phyloP scores from a whole-genome alignment of 768 basidiomycete species.

The Tubosaeta sp. region DNA sequence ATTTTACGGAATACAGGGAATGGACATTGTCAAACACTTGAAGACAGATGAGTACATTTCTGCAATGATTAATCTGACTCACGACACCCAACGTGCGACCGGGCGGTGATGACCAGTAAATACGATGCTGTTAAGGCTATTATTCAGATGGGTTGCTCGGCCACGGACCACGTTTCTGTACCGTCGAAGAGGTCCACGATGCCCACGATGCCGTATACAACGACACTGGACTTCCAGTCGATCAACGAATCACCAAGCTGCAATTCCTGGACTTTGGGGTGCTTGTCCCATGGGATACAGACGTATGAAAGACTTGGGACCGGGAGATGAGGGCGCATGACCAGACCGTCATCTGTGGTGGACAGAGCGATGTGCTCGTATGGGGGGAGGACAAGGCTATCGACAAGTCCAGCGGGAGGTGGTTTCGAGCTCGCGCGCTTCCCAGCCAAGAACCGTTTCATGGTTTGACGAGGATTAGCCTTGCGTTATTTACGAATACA shows the following conservation, averaged over 20 bases:
- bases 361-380: slow-evolving; percentile 64
- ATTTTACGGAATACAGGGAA: slow-evolving; percentile 63
- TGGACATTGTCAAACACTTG: slow-evolving; percentile 63
- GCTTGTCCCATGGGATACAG: slow-evolving; percentile 59
- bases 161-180: slow-evolving; percentile 26
- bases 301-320: slow-evolving; percentile 36
- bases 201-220: slow-evolving; percentile 76
- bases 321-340: slow-evolving; percentile 55
- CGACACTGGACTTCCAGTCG: slow-evolving; percentile 53
- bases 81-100: slow-evolving; percentile 63
- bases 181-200: slow-evolving; percentile 69
- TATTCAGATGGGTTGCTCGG: slow-evolving; percentile 10
- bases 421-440: slow-evolving; percentile 11
- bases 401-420: slow-evolving; percentile 5
- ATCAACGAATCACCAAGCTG: slow-evolving; percentile 29
- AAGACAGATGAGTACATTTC: slow-evolving; percentile 4
- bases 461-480: slow-evolving; percentile 3
- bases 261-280: slow-evolving; percentile 49
- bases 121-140: slow-evolving; percentile 54
- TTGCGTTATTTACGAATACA: neutral
- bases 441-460: slow-evolving; percentile 32
- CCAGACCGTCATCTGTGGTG: slow-evolving; percentile 56
- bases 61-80: slow-evolving; percentile 28
- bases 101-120: slow-evolving; percentile 66
- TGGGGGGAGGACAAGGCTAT: slow-evolving; percentile 60